Evolutionary conservation across 805 yeast genomes (phyloP).

Genomic region (Nakazawaea laoshanensis): DNA sequence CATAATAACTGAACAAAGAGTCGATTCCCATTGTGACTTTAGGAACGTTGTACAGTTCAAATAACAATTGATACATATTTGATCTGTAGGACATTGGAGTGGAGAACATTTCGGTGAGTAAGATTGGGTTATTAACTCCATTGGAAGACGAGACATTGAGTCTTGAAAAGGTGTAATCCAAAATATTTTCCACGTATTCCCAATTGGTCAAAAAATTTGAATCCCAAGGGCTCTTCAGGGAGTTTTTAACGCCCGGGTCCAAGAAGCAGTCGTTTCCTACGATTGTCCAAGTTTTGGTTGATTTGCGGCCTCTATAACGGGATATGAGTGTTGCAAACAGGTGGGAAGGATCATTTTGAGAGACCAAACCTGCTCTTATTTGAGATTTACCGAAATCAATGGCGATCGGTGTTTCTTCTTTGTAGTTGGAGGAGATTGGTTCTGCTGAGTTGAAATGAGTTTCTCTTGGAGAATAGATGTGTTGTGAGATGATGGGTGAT

Average conservation of each 20-base stretch:
- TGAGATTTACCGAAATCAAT: conserved; percentile 73
- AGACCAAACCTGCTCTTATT: conserved; percentile 53
- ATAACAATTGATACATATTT: conserved; percentile 72
- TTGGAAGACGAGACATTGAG: conserved; percentile 53
- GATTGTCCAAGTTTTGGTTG: conserved; percentile 51
- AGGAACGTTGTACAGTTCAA: conserved; percentile 76
- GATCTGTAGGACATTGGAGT: conserved; percentile 62
- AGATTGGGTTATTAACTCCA: conserved; percentile 65
- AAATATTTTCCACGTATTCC: conserved; percentile 77
- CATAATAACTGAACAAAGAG: conserved; percentile 66
- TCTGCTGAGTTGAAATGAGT: conserved; percentile 28
- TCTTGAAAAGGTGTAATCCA: conserved; percentile 80
- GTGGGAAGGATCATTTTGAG: conserved; percentile 39
- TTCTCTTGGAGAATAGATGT: conserved; percentile 33
- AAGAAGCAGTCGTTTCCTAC: conserved; percentile 77
- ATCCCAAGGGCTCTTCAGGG: conserved; percentile 76
- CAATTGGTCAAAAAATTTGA: conserved; percentile 84
- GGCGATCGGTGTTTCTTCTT: conserved; percentile 65
- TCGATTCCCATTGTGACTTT: conserved; percentile 77
- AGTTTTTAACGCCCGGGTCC: conserved; percentile 61
- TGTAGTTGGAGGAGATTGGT: conserved; percentile 40
- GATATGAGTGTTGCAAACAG: conserved; percentile 64
- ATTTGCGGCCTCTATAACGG: conserved; percentile 69
- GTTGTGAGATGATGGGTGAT: conserved; percentile 26
- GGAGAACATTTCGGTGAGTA: conserved; percentile 73